These are phyloP conservation scores for Fusarium zealandicum DNA, from an alignment of 2,329 filamentous ascomycete species.

Conservation along the genomic window DNA sequence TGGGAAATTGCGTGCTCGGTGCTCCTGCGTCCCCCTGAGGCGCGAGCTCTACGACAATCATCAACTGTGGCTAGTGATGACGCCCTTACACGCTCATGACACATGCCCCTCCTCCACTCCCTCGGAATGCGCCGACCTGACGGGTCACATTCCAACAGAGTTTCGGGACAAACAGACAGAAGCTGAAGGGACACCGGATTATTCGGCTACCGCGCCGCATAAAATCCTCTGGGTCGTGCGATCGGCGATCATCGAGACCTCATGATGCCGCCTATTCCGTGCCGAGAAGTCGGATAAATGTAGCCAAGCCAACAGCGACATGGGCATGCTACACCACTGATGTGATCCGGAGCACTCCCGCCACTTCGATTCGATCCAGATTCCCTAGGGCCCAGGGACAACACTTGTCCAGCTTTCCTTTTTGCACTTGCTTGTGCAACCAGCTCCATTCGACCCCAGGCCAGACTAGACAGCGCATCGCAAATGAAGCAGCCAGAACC, in stretches of 20 bases:
- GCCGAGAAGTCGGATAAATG: constrained; percentile 8
- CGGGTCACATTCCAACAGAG: constrained; percentile 13
- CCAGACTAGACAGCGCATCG: constrained; percentile 28
- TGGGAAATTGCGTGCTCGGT: constrained; percentile 20
- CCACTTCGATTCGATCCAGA: too few species aligned
- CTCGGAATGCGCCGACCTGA: background rate
- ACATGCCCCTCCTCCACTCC: background rate
- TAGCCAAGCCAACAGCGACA: constrained; percentile 6
- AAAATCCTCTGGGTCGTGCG: constrained; percentile 3
- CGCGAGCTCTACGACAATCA: constrained; percentile 19
- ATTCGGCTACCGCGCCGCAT: constrained; percentile 4
- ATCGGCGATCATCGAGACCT: constrained; percentile 32
- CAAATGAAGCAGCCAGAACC: constrained; percentile 3
- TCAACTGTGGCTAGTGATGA: constrained; percentile 37
- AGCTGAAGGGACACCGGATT: background rate
- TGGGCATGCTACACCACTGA: background rate
- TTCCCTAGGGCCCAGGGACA: too few species aligned
- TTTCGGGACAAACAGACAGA: background rate
- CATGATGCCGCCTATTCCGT: constrained; percentile 23
- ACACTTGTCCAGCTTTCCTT: too few species aligned
- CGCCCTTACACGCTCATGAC: constrained; percentile 23
- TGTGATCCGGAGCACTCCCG: too few species aligned
- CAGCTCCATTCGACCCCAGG: background rate
- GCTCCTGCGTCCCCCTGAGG: constrained; percentile 30
- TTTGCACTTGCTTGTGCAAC: background rate